Base-by-base conservation (phyloP, 768 basidiomycete genomes). In the Mycena sanguinolenta region DNA sequence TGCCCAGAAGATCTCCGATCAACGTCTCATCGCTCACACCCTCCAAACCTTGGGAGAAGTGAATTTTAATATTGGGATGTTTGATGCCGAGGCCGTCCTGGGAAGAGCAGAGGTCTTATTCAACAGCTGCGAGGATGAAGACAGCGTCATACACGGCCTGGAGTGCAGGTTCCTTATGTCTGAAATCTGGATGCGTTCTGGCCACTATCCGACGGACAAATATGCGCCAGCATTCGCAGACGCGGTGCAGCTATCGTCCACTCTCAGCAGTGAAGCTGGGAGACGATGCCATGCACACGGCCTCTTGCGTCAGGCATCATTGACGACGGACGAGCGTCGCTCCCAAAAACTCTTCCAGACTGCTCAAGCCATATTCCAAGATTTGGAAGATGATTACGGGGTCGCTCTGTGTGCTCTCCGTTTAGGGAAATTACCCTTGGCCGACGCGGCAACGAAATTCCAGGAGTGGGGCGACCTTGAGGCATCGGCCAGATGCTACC, bases 231-330 rank as follows among this genome's bases (percentile, higher is more conserved):
- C 46, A 12, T 62, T 62, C 38, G 61, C 50, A 62, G 61, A 62
- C 3, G 61, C 61, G 46, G 49, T 62, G 17, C 1, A 62, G 19
- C n/a, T 49, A 12, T 32, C 61, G n/a, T 62, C 61, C 36, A 62
- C 61, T 17, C 61, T 62, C 46, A 13, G 32, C 12, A 62, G 61
- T n/a, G 61, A 62, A 34, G 14, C 61, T 16, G 61, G 61, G n/a
- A 62, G 52, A 62, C 61, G 61, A 32, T 62, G 61, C 21, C 30
- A 62, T 62, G 61, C 61, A 19, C 44, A 32, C 16, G 61, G 61
- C 50, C 14, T 62, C n/a, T 16, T 62, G 61, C 50, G 52, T 14
- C 44, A 50, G 13, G 61, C 19, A 17, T 12, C 16, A 52, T 62
- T 21, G 10, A 52, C 61, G 9, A 12, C 32, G n/a, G 21, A 62